Conservation (phyloP, 352 stramenopile genomes). For the Pythium phragmitis region DNA sequence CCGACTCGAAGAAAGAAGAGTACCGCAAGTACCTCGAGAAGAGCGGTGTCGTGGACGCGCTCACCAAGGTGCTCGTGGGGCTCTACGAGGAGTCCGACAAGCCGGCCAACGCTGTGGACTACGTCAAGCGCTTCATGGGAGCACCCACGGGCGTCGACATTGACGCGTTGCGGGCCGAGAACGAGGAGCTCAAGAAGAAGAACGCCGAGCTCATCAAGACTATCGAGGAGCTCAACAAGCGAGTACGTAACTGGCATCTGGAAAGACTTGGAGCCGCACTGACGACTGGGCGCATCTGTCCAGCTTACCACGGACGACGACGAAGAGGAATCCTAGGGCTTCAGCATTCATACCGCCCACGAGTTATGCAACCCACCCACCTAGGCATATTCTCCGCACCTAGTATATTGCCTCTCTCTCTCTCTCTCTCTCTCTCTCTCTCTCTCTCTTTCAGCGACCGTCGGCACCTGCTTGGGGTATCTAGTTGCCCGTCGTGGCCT, state of each 20-base stretch:
- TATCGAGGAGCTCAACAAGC: conserved; percentile 90
- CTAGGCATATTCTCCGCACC: neutral
- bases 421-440: neutral
- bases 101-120: conserved; percentile 96
- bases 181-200: conserved; percentile 92
- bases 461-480: neutral
- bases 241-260: conserved; percentile 37
- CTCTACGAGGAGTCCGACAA: conserved; percentile 97
- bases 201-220: conserved; percentile 89
- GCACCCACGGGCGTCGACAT: conserved; percentile 90
- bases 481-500: conserved; percentile 48
- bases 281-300: neutral
- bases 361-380: neutral
- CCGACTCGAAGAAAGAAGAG: conserved; percentile 98
- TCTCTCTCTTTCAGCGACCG: neutral
- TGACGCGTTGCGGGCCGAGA: conserved; percentile 85
- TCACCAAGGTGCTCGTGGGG: conserved; percentile 97
- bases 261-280: neutral
- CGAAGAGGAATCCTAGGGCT: conserved; percentile 45
- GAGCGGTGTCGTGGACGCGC: conserved; percentile 94
- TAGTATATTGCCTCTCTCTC: conserved; percentile 25
- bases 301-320: conserved; percentile 68
- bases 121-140: conserved; percentile 96
- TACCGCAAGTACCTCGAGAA: conserved; percentile 98
- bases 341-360: neutral